Percentiles rank a stretch among this genome's conserved stretches.
These are phyloP conservation scores for Aspergillus carlsbadensis DNA, from an alignment of 495 filamentous ascomycete genomes.

Conservation along the genomic window DNA sequence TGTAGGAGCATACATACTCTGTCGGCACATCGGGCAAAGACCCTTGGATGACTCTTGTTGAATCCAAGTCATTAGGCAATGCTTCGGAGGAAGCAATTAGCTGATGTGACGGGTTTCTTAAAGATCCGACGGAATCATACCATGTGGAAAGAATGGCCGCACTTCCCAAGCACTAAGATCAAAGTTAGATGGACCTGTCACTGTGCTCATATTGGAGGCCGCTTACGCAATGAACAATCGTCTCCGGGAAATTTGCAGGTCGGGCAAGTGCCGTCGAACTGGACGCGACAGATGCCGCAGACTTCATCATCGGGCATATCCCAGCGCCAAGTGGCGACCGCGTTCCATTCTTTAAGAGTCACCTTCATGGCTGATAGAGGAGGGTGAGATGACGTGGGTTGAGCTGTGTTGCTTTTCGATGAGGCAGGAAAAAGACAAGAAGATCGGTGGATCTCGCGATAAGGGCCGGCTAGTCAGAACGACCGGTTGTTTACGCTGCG, in stretches of 20 bases:
- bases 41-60: conserved; percentile 91
- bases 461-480: background rate
- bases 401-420: background rate
- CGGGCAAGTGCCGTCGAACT: conserved; percentile 96
- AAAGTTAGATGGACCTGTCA: background rate
- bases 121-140: conserved; percentile 48
- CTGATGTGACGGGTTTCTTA: conserved; percentile 17
- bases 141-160: conserved; percentile 97
- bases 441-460: conserved; percentile 22
- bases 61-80: conserved; percentile 95
- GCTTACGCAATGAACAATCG: conserved; percentile 84
- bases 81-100: conserved; percentile 49
- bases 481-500: conserved; percentile 3
- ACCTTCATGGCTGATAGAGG: conserved; percentile 68
- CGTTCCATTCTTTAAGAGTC: conserved; percentile 87
- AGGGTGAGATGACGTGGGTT: conserved; percentile 1
- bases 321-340: conserved; percentile 95
- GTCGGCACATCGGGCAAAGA: conserved; percentile 96
- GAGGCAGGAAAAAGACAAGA: background rate
- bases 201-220: background rate
- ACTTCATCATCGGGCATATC: conserved; percentile 97
- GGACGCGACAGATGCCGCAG: conserved; percentile 96
- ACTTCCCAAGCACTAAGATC: conserved; percentile 81
- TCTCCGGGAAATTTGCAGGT: conserved; percentile 98
- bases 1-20: conserved; percentile 60